Base-by-base conservation (phyloP, 768 basidiomycete species). In the Tephrocybe rancida region DNA sequence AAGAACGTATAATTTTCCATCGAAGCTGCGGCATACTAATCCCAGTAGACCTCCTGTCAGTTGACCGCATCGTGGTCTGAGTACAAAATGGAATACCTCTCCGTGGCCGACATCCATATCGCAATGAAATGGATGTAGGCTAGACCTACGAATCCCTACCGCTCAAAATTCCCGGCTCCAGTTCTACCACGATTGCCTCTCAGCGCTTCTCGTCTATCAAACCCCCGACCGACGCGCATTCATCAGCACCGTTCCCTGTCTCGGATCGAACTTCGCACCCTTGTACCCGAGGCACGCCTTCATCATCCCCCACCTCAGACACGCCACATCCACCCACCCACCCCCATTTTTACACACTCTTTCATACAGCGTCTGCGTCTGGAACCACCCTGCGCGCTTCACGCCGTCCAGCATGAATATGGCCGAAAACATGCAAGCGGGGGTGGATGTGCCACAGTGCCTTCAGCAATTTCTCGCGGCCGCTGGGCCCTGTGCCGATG, bases 341-440 rank as follows among this genome's bases (percentile, higher is more conserved):
- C 56, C 45, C 26, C 8, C 30, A 35, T 41, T 21, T 10, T 59
- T 47, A 37, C 57, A 64, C 1, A 73, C 42, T 7, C 64, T 55
- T 47, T 74, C 71, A 30, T 63, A 74, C 21, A 57, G 62, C 26
- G 25, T 51, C 58, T 73, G 68, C 3, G 62, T 64, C 7, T 51
- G 44, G 34, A 62, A 61, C 76, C 76, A 78, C 16, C 35, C 43
- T 9, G 73, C 53, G 8, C 30, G 22, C 50, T 74, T 68, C 11
- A 70, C 47, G 7, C 75, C 71, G 51, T 2, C 50, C 71, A 11
- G 59, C 64, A 35, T 79, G 77, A 5, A 77, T 72, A 46, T 78
- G 78, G 1, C 78, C 75, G 58, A 71, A 77, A 3, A 78, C 67
- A 38, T 73, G 70, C n/a, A 75, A 22, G 45, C 58, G 48, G 1